Evolutionary conservation across 768 basidiomycete genomes (phyloP), one percentile per base, ranked within the genome.

Genomic region (Mycena capillaripes): DNA sequence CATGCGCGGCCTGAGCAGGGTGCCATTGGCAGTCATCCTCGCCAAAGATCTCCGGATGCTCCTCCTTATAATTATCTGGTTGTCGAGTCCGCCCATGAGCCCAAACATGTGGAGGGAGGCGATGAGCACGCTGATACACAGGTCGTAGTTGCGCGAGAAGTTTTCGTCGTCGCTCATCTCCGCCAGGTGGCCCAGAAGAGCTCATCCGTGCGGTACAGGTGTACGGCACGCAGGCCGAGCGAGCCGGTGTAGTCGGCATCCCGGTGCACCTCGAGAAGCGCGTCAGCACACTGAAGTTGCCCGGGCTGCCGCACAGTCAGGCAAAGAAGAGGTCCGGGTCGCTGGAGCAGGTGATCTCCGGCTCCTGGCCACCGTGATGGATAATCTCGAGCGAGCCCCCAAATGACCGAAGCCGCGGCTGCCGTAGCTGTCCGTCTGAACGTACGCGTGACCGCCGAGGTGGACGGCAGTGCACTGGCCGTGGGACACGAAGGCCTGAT

Each of bases 301-400:
- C 70, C 38, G 70, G 70, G 65, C 70, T 72, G 40, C 70, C 70
- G 25, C 70, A 64, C 16, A 72, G 70, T 65, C 70, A 72, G 23
- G 70, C 70, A 29, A 57, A 71, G 63, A 71, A 71, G 38, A 71
- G 63, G 19, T 71, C 70, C 32, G 70, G 70, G 57, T 72, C 70
- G n/a, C 29, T 36, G 17, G 25, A 10, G 29, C 58, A 58, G 23
- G 70, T 66, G 38, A 72, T 72, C 70, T 72, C 65, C 56, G 42
- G 23, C 64, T 66, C 70, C 16, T 62, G 19, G n/a, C 70, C 70
- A 23, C 55, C 58, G 25, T 59, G 40, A 30, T 72, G 65, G 27
- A 72, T 67, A 27, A 72, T 72, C 50, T 72, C 70, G 57, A 72
- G 70, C 58, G 70, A 59, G 34, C 70, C n/a, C 70, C 70, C 16